A percentile compares a stretch with the other conserved stretches of the same genome.
These are phyloP conservation scores for Globisporangium canariense DNA, from an alignment of 352 stramenopile genomes.

Conservation along the genomic window DNA sequence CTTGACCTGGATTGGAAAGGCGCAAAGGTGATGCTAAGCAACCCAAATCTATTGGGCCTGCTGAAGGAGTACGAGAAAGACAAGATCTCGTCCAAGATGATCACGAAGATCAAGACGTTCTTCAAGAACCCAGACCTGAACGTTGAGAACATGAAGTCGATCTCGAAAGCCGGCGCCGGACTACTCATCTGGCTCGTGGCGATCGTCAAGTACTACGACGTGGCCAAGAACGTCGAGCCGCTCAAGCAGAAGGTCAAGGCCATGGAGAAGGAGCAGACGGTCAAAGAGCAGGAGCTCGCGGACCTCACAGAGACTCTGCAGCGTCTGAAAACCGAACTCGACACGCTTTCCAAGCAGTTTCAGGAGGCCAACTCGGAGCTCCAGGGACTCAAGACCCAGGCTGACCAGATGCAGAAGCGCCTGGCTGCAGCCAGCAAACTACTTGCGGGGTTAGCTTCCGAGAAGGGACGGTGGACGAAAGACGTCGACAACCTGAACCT, in stretches of 20 bases:
- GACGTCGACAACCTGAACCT: slow-evolving; percentile 87
- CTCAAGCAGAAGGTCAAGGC: slow-evolving; percentile 90
- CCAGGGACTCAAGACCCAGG: slow-evolving; percentile 88
- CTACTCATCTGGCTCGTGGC: slow-evolving; percentile 93
- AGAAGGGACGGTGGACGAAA: slow-evolving; percentile 90
- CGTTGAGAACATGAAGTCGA: slow-evolving; percentile 94
- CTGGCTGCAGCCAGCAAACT: slow-evolving; percentile 91
- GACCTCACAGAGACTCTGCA: slow-evolving; percentile 85
- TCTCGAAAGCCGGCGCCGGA: slow-evolving; percentile 87
- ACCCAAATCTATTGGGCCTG: slow-evolving; percentile 87
- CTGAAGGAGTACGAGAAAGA: slow-evolving; percentile 96
- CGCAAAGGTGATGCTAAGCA: slow-evolving; percentile 94
- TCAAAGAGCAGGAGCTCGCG: slow-evolving; percentile 87
- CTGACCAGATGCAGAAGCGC: slow-evolving; percentile 94
- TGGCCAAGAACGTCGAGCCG: slow-evolving; percentile 94
- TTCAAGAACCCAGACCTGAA: slow-evolving; percentile 93
- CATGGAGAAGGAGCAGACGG: slow-evolving; percentile 91
- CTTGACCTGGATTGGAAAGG: slow-evolving; percentile 93
- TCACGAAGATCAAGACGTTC: slow-evolving; percentile 93
- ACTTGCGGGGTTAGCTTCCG: slow-evolving; percentile 88
- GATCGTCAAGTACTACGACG: slow-evolving; percentile 95
- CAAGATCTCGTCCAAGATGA: slow-evolving; percentile 95
- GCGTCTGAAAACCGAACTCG: slow-evolving; percentile 83
- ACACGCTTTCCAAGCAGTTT: slow-evolving; percentile 90
- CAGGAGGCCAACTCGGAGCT: slow-evolving; percentile 91